These are phyloP conservation scores for Lycium barbarum DNA, from an alignment of 257 asterid genomes.

Conservation along the genomic window DNA sequence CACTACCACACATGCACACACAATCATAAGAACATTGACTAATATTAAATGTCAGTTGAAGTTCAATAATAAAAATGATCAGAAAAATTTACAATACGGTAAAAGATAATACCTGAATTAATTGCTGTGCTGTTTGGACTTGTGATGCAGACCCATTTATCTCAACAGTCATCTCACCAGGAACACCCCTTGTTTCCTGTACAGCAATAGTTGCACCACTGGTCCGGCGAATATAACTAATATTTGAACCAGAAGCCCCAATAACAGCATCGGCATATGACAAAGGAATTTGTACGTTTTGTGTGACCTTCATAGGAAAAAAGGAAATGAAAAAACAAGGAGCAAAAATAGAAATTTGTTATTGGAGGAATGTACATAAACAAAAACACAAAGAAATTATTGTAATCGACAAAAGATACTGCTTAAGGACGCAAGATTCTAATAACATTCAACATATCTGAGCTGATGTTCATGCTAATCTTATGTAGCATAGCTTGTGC, in stretches of 20 bases:
- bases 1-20: conserved; percentile 22
- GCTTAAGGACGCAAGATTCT: not conserved
- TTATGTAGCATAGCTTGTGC: not conserved
- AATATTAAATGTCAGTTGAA: not conserved
- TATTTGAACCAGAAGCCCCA: conserved; percentile 83
- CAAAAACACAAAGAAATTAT: not conserved
- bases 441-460: not conserved
- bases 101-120: conserved; percentile 71
- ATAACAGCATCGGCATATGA: conserved; percentile 88
- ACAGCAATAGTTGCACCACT: conserved; percentile 92
- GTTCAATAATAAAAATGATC: conserved; percentile 21
- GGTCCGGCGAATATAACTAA: conserved; percentile 88
- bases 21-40: conserved; percentile 18
- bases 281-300: conserved; percentile 82
- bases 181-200: conserved; percentile 83
- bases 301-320: conserved; percentile 59
- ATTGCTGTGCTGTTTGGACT: conserved; percentile 89
- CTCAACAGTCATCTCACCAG: conserved; percentile 96
- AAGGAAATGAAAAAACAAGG: not conserved
- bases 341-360: not conserved
- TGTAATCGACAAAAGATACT: conserved; percentile 1
- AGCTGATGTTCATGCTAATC: not conserved
- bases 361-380: not conserved
- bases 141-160: conserved; percentile 87
- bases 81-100: not conserved